These are phyloP conservation scores for Dryas integrifolia DNA, from an alignment of 331 rosid genomes.

Conservation along the genomic window DNA sequence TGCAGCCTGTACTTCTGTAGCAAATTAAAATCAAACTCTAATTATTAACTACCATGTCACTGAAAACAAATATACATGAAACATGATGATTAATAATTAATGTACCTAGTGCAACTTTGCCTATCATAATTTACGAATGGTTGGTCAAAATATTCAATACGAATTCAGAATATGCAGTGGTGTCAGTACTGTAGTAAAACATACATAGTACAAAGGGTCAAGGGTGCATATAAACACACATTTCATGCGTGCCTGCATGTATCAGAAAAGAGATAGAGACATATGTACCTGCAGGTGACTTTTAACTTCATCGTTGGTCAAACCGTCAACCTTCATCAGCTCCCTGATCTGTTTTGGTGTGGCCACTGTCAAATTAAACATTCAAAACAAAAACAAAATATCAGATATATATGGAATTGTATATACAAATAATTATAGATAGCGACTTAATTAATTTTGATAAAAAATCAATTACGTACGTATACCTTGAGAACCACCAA, in stretches of 20 bases:
- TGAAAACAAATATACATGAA: too few relatives aligned
- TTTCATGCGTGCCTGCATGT: conserved; percentile 22
- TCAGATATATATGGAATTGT: background rate
- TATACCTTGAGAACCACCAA: conserved; percentile 95
- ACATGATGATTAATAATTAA: too few relatives aligned
- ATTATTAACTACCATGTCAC: too few relatives aligned
- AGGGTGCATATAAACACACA: background rate
- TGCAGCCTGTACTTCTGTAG: conserved; percentile 90
- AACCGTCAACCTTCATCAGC: conserved; percentile 97
- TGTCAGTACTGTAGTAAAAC: too few relatives aligned
- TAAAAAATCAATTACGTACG: background rate
- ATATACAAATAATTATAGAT: background rate
- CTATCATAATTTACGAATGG: too few relatives aligned
- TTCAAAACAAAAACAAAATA: background rate
- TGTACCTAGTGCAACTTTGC: too few relatives aligned
- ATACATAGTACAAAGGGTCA: background rate
- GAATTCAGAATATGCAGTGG: too few relatives aligned
- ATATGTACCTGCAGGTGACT: conserved; percentile 88
- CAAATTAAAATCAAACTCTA: too few relatives aligned
- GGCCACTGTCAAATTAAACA: conserved; percentile 52
- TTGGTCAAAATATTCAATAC: too few relatives aligned
- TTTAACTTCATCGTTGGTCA: conserved; percentile 99
- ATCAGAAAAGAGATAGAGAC: conserved; percentile 17
- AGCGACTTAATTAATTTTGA: background rate
- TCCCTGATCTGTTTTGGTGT: conserved; percentile 98